These are phyloP conservation scores for Trichosporon inkin DNA, from an alignment of 1,284 basidiomycete species.

Conservation along the genomic window DNA sequence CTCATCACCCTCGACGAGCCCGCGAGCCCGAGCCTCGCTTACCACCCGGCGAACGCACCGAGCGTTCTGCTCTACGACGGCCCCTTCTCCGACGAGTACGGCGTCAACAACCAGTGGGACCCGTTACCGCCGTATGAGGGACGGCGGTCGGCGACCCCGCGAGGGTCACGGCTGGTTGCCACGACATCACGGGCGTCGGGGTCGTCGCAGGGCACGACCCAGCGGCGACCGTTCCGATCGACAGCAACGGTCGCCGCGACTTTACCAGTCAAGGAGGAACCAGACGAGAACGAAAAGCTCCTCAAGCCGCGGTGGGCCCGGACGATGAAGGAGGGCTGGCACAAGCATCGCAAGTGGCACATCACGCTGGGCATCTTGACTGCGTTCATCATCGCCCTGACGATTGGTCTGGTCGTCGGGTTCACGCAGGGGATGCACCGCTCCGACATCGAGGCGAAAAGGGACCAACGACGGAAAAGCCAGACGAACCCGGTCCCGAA, in stretches of 20 bases:
- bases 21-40: conserved; percentile 18
- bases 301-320: neutral
- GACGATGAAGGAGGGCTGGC: conserved; percentile 21
- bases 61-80: conserved; percentile 12
- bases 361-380: conserved; percentile 23
- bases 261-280: neutral
- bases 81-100: conserved; percentile 25
- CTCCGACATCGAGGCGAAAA: neutral
- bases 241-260: conserved; percentile 8
- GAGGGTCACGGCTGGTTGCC: conserved; percentile 4
- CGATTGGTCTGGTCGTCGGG: conserved; percentile 37
- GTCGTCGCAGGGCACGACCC: neutral
- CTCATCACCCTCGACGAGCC: conserved; percentile 17
- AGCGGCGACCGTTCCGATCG: conserved; percentile 12
- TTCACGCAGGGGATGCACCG: conserved; percentile 19
- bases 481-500: neutral
- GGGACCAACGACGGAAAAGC: neutral
- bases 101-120: conserved; percentile 27
- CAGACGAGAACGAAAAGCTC: neutral
- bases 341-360: conserved; percentile 35
- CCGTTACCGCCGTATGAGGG: conserved; percentile 42
- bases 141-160: neutral
- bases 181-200: conserved; percentile 1
- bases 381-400: conserved; percentile 31
- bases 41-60: conserved; percentile 14